These are phyloP conservation scores for Colletotrichum sp. DNA, from an alignment of 2,329 filamentous ascomycete genomes.

Conservation along the genomic window DNA sequence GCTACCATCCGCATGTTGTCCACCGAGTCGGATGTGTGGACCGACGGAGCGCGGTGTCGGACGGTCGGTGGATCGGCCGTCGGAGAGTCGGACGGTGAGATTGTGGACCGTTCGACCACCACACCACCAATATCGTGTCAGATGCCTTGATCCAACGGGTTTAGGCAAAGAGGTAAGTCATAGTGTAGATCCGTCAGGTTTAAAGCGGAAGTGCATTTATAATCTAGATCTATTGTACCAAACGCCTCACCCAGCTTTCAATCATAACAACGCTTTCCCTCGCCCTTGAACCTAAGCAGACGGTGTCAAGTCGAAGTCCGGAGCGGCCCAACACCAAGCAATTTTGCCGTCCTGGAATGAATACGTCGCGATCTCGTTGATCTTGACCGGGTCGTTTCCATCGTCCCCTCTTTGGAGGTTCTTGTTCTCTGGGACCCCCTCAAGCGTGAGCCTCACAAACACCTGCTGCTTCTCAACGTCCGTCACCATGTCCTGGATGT, in stretches of 20 bases:
- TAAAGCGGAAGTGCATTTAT: neutral
- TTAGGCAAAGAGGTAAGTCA: neutral
- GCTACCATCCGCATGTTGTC: neutral
- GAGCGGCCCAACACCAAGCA: neutral
- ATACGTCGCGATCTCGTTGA: neutral
- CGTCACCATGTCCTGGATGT: neutral
- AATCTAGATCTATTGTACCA: neutral
- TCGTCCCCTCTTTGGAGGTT: neutral
- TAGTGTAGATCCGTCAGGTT: neutral
- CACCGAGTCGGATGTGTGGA: neutral
- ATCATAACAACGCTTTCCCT: neutral
- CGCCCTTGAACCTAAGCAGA: neutral
- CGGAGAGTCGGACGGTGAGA: neutral
- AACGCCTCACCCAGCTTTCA: neutral
- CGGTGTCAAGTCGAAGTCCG: neutral
- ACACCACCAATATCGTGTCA: neutral
- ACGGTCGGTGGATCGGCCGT: neutral
- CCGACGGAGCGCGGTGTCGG: neutral
- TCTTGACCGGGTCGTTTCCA: neutral
- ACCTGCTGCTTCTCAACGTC: constrained; percentile 4
- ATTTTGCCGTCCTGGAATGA: neutral
- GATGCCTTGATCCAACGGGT: neutral
- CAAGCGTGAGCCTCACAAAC: neutral
- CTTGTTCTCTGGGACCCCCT: neutral
- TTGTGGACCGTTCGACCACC: neutral